Base-by-base conservation (phyloP, 176 grass and related monocot species). In the Oryza rufipogon region DNA sequence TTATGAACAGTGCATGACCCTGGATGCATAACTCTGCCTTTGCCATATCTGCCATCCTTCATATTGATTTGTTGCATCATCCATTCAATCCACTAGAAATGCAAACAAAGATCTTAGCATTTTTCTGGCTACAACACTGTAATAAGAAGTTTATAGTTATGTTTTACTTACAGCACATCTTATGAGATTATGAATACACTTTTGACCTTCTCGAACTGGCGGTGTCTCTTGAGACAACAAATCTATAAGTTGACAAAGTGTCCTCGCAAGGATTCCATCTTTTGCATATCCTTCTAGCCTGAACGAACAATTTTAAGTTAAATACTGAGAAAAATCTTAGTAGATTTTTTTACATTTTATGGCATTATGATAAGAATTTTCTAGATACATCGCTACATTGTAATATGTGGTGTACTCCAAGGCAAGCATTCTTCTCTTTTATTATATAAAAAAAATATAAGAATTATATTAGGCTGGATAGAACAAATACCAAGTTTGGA, bases 71-170 rank as follows among this genome's bases (percentile, higher is more conserved):
- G 86, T 33, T 79, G 71, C 78, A 85, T 16, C 70, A 98, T 45
- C 96, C 96, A 98, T 56, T 92, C 73, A 0, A 67, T 74, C 96
- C 93, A 98, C 96, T 98, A 64, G 23, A 87, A 70, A 4, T 60
- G 16, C 0, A 83, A 11, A 74, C 3, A 72, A 61, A 23, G 2
- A 34, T 32, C 73, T 88, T 36, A 91, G 34, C 22, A 64, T 71
- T 67, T 16, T 39, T 58, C 19, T n/a, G 2, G 32, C 5, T 20
- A 64, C 39, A 64, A 13, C 1, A 20, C n/a, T 48, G 1, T 32
- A 74, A 68, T 48, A 23, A 80, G 0, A 68, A 23, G 11, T 16
- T 2, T 13, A 4, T 8, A 60, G 17, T 49, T 23, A 64, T 0
- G 49, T 49, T 41, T 58, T 81, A 86, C 89, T 90, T 88, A 96